phyloP scores from a whole-genome alignment of 2,329 filamentous ascomycete species.

The Leptographium wingfieldii region DNA sequence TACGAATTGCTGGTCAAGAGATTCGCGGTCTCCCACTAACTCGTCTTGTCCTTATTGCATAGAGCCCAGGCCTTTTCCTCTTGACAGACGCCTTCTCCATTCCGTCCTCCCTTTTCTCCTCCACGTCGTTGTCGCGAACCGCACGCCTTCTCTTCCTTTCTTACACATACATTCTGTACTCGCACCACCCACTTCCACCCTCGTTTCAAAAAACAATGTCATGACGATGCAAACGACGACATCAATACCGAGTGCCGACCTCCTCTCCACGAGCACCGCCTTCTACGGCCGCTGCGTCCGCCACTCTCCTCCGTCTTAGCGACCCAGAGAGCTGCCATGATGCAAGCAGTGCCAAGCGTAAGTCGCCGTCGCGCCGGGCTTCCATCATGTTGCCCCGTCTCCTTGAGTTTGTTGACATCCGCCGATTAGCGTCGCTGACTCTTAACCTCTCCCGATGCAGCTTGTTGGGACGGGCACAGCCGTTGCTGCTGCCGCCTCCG shows the following conservation, averaged over 20 bases:
- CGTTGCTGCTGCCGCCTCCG: conserved; percentile 46
- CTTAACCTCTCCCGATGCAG: conserved; percentile 21
- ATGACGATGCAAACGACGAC: conserved; percentile 26
- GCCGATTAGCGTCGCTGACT: not conserved
- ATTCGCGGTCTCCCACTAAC: not conserved
- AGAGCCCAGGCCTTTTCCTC: not conserved
- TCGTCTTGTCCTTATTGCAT: not conserved
- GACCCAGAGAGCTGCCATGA: conserved; percentile 18
- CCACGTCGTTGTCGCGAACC: not conserved
- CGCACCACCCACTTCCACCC: not conserved
- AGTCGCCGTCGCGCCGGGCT: conserved; percentile 18
- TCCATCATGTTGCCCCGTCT: not conserved
- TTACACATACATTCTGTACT: not conserved
- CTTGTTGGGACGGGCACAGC: conserved; percentile 50
- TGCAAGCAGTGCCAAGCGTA: conserved; percentile 32
- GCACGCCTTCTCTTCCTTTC: not conserved
- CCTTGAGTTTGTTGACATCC: not conserved
- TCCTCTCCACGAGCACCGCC: conserved; percentile 18
- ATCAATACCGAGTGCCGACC: conserved; percentile 18
- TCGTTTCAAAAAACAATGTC: conserved; percentile 15
- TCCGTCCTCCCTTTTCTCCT: not conserved
- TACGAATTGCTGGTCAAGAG: not conserved
- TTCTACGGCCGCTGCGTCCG: conserved; percentile 17
- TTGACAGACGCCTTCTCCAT: not conserved
- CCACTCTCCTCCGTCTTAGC: conserved; percentile 8